Percentiles rank a stretch among this genome's conserved stretches.
These are phyloP conservation scores for Salicornia ramosissima DNA, from an alignment of 148 eudicot genomes.

Conservation along the genomic window DNA sequence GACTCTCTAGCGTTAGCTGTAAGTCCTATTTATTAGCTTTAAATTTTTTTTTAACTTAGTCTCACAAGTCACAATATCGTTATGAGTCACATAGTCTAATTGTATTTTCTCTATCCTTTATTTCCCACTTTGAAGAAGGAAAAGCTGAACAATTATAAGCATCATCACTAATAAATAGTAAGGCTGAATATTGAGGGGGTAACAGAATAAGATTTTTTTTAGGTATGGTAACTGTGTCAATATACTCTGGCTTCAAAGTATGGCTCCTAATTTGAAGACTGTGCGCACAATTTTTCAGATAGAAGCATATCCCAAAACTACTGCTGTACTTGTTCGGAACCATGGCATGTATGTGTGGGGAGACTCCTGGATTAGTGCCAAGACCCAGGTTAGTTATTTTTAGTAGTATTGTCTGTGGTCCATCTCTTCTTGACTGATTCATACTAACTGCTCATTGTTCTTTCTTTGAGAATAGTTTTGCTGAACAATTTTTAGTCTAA, in stretches of 20 bases:
- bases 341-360: constrained; percentile 97
- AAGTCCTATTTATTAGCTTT: constrained; percentile 24
- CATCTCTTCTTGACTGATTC: background rate
- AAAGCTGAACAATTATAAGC: background rate
- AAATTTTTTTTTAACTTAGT: background rate
- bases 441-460: background rate
- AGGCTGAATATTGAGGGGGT: background rate
- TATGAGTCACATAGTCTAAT: background rate
- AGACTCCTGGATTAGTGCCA: constrained; percentile 96
- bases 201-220: background rate
- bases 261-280: constrained; percentile 10
- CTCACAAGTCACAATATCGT: background rate
- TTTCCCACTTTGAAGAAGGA: background rate
- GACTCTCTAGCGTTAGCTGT: constrained; percentile 93
- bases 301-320: constrained; percentile 91
- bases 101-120: background rate
- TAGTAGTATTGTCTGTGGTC: background rate
- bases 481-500: constrained; percentile 2
- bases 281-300: constrained; percentile 43
- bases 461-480: background rate
- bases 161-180: background rate
- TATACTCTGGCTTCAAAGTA: background rate
- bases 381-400: constrained; percentile 84
- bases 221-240: background rate
- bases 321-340: constrained; percentile 95